Evolutionary conservation across 2,329 filamentous ascomycete genomes (phyloP), one percentile per base, ranked within the genome.

Genomic region (Exophiala xenobiotica): DNA sequence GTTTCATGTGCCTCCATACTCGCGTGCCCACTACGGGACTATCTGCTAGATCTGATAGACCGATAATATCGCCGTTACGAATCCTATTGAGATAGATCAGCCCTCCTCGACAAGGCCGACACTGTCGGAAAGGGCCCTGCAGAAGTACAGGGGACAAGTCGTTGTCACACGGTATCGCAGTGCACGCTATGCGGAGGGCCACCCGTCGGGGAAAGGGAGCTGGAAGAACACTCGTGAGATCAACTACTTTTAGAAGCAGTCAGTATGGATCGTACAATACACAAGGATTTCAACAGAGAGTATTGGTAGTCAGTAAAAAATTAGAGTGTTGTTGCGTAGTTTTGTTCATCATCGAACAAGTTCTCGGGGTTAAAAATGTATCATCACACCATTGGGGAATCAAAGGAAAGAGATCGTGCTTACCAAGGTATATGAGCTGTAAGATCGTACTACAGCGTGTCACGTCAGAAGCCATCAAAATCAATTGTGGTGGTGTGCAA

Each of bases 311-410:
- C 81, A 83, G 79, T 69, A 83, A 85, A 84, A 85, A 85, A 85
- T 84, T 84, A 85, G 80, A 85, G 80, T 84, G 75, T 79, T 81
- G 80, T 81, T 82, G 77, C 75, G 61, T 74, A 73, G 78, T 76
- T 75, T 78, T 70, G 61, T 68, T 82, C 79, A 72, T 81, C 81
- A 83, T 70, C 51, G 75, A 67, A 68, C 67, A 65, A 70, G 57
- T 65, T 66, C 68, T 83, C 75, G 74, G 81, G 74, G 81, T 84
- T 85, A 84, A 85, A 85, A 83, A 83, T 68, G 57, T 71, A 70
- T 84, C 78, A 84, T 85, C 81, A 78, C 80, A 70, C 70, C 70
- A 33, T 47, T n/a, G 20, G 27, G 26, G 31, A 29, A 39, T 18
- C 24, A 45, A 9, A 33, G 40, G 19, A 59, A 57, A 58, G 29